phyloP scores from a whole-genome alignment of 306 rosid species.

The Astragalus glycyphyllos region DNA sequence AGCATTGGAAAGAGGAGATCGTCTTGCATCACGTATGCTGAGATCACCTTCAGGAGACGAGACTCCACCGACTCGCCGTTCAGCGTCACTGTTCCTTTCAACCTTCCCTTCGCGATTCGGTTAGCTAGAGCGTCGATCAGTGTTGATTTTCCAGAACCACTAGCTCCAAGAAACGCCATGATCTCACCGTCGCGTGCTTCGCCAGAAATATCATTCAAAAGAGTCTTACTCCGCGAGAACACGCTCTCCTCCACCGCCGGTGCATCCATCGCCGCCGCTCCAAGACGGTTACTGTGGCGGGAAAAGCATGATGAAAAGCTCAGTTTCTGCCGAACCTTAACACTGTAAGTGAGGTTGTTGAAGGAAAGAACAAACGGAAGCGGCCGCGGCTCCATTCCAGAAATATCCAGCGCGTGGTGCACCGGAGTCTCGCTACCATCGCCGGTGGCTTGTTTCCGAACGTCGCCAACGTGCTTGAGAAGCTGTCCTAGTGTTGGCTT shows the following conservation, averaged over 20 bases:
- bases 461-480: slow-evolving; percentile 80
- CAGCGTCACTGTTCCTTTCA: slow-evolving; percentile 74
- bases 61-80: slow-evolving; percentile 86
- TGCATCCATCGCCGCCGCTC: slow-evolving; percentile 31
- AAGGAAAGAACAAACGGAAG: slow-evolving; percentile 81
- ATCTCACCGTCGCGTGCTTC: slow-evolving; percentile 93
- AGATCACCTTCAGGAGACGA: slow-evolving; percentile 75
- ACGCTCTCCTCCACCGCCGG: slow-evolving; percentile 51
- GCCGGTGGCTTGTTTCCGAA: slow-evolving; percentile 58
- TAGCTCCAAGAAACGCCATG: slow-evolving; percentile 90
- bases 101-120: slow-evolving; percentile 80
- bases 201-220: slow-evolving; percentile 81
- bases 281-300: slow-evolving; percentile 11
- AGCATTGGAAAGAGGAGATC: slow-evolving; percentile 96
- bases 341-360: slow-evolving; percentile 74
- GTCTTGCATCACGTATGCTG: slow-evolving; percentile 98
- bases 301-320: slow-evolving; percentile 42
- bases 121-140: slow-evolving; percentile 90
- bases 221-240: slow-evolving; percentile 63
- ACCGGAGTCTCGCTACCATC: slow-evolving; percentile 82
- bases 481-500: slow-evolving; percentile 77
- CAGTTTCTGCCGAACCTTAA: slow-evolving; percentile 64
- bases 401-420: slow-evolving; percentile 62
- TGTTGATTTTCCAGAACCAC: slow-evolving; percentile 95
- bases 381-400: slow-evolving; percentile 55